Base-by-base conservation (phyloP, 2,329 filamentous ascomycete genomes). In the Aspergillus persii region DNA sequence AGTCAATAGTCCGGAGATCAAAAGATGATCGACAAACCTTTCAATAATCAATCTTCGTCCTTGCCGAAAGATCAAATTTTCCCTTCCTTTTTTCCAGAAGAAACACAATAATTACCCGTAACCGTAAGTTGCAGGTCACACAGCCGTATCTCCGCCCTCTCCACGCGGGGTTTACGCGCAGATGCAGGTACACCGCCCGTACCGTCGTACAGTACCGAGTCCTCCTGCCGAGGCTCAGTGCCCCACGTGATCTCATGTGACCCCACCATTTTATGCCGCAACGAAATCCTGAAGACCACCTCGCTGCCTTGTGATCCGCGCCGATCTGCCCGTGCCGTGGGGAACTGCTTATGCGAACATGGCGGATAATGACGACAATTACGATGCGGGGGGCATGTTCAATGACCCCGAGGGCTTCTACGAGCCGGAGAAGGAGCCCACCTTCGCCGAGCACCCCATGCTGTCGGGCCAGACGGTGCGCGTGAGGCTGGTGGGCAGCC, bases 401-500 rank as follows among this genome's bases (percentile, higher is more conserved):
- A 79, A 89, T 56, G 93, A 96, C 65, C 93, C 93, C 6, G 84
- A 86, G 56, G 91, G 86, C 70, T 97, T 85, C 79, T 95, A 91
- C 72, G 85, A 89, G 50, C 87, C 91, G 0, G 88, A 92, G 50
- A 90, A 90, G 51, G 84, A 88, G 51, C 87, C 91, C 7, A 94
- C 89, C 2, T 86, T 85, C 62, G 86, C 90, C 63, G 83, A 86
- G 48, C 89, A 96, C 79, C 85, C 82, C 26, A 84, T 94, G 72
- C 79, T 85, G 58, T 86, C 84, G 39, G 90, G 90, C 61, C 74
- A 86, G 63, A 79, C 80, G 30, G 79, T 96, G 64, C 85, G 80
- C 53, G 84, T 96, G 63, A 86, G 90, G 68, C 85, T 97, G 11
- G 91, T 96, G 49, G 93, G 93, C 61, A 88, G 91, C 75, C 94